Evolutionary conservation across 352 stramenopile genomes (phyloP), one percentile per base, ranked within the genome.

Genomic region (Plasmopara viticola): DNA sequence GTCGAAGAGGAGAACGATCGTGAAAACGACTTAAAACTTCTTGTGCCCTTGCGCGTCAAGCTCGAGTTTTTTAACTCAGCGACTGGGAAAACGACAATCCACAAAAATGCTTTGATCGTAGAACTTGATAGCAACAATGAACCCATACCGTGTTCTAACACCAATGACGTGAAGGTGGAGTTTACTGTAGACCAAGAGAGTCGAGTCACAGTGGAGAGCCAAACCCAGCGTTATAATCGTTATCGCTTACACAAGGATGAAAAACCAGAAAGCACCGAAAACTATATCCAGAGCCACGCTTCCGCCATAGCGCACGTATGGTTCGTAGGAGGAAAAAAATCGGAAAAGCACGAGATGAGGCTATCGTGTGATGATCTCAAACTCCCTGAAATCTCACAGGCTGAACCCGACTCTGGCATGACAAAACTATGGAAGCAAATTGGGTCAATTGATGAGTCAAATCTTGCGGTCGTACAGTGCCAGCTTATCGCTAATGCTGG

Each of bases 381-480:
- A 9, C 64, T 88, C 0, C 75, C 75, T 28, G 48, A 66, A 44
- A 34, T 49, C 0, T 43, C 55, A 25, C 7, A 56, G 6, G 12
- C 8, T 10, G 40, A 48, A 35, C 39, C 34, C 33, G 20, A 15
- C 20, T 47, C 46, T 20, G 25, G 33, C 12, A 49, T 57, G 13
- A 10, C 20, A 8, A 87, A 86, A 58, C 10, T 84, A 6, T 90
- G 80, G 80, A 87, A 74, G 52, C 80, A 88, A 51, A 74, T 90
- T 20, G 78, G 80, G 14, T 87, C 75, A 29, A 55, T 90, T 5
- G 64, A 87, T 33, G 73, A 90, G 37, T 60, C 60, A 15, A 86
- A 68, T 40, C 67, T 68, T 9, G 67, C 85, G 15, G 72, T 92
- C 17, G 66, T 92, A n/a, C 82, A 89, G 53, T 88, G 75, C 42